phyloP scores from a whole-genome alignment of 148 eudicot species.

The Cornus suecica region DNA sequence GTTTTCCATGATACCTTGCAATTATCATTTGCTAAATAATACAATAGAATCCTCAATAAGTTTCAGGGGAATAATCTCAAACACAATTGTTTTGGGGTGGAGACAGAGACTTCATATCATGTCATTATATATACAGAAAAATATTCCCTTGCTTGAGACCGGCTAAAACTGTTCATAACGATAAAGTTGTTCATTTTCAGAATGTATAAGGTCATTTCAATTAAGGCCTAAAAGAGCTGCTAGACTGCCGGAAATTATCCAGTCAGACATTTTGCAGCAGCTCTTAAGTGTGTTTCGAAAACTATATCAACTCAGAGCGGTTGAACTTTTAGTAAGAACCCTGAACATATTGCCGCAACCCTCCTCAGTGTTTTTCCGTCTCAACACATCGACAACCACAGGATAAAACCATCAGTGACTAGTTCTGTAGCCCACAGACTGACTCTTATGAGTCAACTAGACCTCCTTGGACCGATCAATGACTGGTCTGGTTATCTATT shows the following conservation, averaged over 20 bases:
- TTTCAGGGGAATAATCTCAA: neutral
- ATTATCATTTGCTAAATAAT: neutral
- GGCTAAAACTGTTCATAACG: neutral
- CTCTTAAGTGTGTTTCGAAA: neutral
- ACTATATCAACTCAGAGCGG: neutral
- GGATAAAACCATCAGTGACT: too few species aligned
- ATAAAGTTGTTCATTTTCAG: too few species aligned
- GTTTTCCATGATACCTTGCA: neutral
- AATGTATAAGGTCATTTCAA: too few species aligned
- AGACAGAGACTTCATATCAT: neutral
- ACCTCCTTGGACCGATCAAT: neutral
- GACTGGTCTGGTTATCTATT: conserved; percentile 1
- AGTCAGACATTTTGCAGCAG: neutral
- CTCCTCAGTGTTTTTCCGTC: neutral
- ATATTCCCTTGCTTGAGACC: neutral
- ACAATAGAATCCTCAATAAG: neutral
- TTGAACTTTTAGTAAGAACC: neutral
- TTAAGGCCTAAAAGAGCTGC: neutral
- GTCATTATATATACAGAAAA: neutral
- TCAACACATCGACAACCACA: neutral
- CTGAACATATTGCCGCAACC: neutral
- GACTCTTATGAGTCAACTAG: neutral
- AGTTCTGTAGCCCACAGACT: too few species aligned
- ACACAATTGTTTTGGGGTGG: neutral
- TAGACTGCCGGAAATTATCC: neutral